Base-by-base conservation (phyloP, 2,329 filamentous ascomycete species). In the Biscogniauxia mediterranea region DNA sequence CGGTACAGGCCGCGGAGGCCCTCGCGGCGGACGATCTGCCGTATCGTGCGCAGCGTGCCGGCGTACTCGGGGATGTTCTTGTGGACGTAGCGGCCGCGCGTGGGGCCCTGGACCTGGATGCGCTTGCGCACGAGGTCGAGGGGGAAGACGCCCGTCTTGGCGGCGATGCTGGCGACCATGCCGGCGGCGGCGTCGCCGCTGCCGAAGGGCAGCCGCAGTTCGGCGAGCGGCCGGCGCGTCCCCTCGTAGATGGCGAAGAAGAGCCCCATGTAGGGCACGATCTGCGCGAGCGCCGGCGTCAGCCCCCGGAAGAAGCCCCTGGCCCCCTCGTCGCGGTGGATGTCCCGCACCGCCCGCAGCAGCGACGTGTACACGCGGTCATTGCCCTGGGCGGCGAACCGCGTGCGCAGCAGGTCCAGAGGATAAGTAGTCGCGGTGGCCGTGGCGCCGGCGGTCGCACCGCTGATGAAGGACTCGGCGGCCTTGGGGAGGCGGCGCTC, bases 221-320 rank as follows among this genome's bases (percentile, higher is more conserved):
- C 71, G 6, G 80, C 79, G 53, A 94, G 75, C 0, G 83, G 84
- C 6, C 85, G 73, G 5, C 91, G 83, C 56, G 96, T 78, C 9
- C 83, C 81, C 76, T 99, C 95, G 78, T 98, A 99, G 50, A 87
- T 85, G 38, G 91, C 85, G 77, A 99, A 99, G 80, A 99, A 98
- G 2, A 97, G 82, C 15, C 95, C 95, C 95, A 99, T 99, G 75
- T 94, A 96, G 1, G 95, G 95, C 9, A 97, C 86, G 55, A 98
- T 95, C 79, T 97, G 93, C 25, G 83, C 89, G 21, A 98, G 80
- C 0, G 89, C 92, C 1, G 94, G 93, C 1, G 85, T 85, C 38
- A 96, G 80, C 3, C 95, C 95, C 55, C 92, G 90, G 76, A 97
- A 99, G 79, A 96, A 98, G 0, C 95, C 95, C 3, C 76, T 75